These are phyloP conservation scores for Candida sojae DNA, from an alignment of 1,139 yeast species.

Conservation along the genomic window DNA sequence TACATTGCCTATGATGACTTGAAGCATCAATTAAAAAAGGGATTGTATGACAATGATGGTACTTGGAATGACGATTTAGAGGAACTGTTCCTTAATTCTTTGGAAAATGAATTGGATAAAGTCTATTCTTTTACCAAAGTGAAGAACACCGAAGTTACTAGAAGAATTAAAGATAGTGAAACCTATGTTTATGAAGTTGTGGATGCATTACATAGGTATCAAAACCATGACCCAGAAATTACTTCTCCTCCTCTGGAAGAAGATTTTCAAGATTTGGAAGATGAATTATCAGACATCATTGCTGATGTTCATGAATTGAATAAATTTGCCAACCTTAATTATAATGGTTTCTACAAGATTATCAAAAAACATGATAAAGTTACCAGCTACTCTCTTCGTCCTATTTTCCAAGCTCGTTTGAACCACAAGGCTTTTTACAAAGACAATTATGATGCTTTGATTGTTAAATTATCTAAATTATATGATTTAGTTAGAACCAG, in stretches of 20 bases:
- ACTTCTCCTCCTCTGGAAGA: conserved; percentile 59
- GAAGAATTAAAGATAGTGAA: conserved; percentile 83
- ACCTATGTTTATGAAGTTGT: conserved; percentile 65
- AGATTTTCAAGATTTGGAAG: conserved; percentile 88
- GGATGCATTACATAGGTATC: conserved; percentile 29
- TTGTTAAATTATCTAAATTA: conserved; percentile 83
- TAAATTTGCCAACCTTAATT: conserved; percentile 86
- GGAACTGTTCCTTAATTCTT: conserved; percentile 70
- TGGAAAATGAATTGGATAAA: conserved; percentile 85
- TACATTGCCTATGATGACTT: conserved; percentile 89
- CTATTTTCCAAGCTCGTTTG: conserved; percentile 89
- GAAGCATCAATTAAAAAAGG: conserved; percentile 74
- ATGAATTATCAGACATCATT: conserved; percentile 86
- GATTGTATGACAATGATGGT: conserved; percentile 53
- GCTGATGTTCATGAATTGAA: conserved; percentile 98
- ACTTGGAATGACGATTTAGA: conserved; percentile 77
- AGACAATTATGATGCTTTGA: conserved; percentile 86
- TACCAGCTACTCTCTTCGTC: conserved; percentile 80
- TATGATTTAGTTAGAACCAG: conserved; percentile 93
- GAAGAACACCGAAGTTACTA: conserved; percentile 77
- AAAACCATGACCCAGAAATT: conserved; percentile 22
- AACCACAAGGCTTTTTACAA: conserved; percentile 94
- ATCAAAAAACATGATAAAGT: conserved; percentile 94
- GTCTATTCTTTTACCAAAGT: conserved; percentile 88
- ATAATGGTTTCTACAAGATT: conserved; percentile 95